phyloP scores from a whole-genome alignment of 768 basidiomycete genomes.

The Agrocybe praecox region DNA sequence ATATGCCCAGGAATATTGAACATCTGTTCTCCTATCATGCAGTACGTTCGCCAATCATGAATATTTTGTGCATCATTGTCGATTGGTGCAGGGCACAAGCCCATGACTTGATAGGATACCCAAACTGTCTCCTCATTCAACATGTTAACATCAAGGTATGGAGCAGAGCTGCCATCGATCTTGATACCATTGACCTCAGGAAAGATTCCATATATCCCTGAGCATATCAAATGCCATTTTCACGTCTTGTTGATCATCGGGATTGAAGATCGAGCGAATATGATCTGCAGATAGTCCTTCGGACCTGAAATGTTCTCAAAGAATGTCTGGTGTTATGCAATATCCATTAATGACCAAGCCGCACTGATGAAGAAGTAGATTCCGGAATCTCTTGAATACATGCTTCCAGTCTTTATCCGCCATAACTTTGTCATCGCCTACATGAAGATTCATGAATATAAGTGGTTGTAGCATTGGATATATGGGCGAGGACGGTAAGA shows the following conservation, averaged over 20 bases:
- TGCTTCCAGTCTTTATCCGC: conserved; percentile 30
- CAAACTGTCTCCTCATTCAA: too few species aligned
- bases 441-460: conserved; percentile 19
- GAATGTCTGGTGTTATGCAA: conserved; percentile 11
- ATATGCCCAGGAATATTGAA: too few species aligned
- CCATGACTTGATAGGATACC: too few species aligned
- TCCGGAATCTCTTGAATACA: conserved; percentile 24
- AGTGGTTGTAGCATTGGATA: conserved; percentile 13
- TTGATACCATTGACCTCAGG: too few species aligned
- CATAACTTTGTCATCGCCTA: conserved; percentile 29
- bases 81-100: too few species aligned
- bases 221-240: conserved; percentile 15
- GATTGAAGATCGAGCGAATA: conserved; percentile 13
- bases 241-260: conserved; percentile 21
- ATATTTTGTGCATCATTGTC: too few species aligned
- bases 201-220: conserved; percentile 14
- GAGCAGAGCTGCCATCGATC: too few species aligned
- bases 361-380: conserved; percentile 16
- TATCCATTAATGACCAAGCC: conserved; percentile 20
- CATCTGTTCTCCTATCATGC: too few species aligned
- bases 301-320: conserved; percentile 12
- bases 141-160: too few species aligned
- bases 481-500: conserved; percentile 14
- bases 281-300: conserved; percentile 2
- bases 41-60: too few species aligned